Conservation (phyloP, 805 yeast species). For the Suhomyces vadensis region DNA sequence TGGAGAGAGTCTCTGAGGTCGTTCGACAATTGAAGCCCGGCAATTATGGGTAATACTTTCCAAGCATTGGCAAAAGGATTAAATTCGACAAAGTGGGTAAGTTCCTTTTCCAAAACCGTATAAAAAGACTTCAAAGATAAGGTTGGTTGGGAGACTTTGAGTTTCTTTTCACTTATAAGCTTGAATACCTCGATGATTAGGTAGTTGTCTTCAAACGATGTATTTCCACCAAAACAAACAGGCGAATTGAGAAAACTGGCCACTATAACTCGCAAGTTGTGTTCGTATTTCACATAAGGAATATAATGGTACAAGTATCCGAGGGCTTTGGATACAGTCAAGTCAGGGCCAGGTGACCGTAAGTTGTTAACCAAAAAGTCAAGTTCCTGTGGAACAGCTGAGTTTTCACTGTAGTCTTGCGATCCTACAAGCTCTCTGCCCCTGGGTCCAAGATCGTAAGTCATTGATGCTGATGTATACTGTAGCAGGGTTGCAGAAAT, state of each 20-base stretch:
- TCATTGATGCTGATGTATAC: neutral
- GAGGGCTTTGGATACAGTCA: slow-evolving; percentile 33
- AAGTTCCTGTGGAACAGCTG: slow-evolving; percentile 41
- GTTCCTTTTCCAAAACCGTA: slow-evolving; percentile 34
- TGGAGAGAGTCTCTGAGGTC: slow-evolving; percentile 34
- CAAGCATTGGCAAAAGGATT: slow-evolving; percentile 37
- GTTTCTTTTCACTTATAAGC: slow-evolving; percentile 46
- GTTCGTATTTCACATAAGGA: slow-evolving; percentile 49
- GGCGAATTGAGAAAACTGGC: slow-evolving; percentile 48
- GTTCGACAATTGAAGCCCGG: slow-evolving; percentile 46
- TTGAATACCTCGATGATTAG: slow-evolving; percentile 50
- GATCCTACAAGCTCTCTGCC: slow-evolving; percentile 5
- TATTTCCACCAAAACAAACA: slow-evolving; percentile 24
- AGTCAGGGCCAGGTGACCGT: slow-evolving; percentile 37
- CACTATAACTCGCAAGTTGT: slow-evolving; percentile 46
- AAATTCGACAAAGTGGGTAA: slow-evolving; percentile 29
- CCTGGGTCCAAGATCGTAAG: slow-evolving; percentile 5
- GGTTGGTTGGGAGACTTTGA: slow-evolving; percentile 49
- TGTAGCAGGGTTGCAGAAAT: neutral
- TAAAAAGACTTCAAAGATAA: slow-evolving; percentile 47
- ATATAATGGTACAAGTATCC: slow-evolving; percentile 53
- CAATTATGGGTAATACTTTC: slow-evolving; percentile 49
- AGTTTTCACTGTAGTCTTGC: slow-evolving; percentile 6
- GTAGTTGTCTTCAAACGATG: slow-evolving; percentile 32
- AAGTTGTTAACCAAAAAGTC: slow-evolving; percentile 50